Percentiles rank a stretch among this genome's conserved stretches.
These are phyloP conservation scores for Leccinum pellstonianum DNA, from an alignment of 768 basidiomycete species.

Conservation along the genomic window DNA sequence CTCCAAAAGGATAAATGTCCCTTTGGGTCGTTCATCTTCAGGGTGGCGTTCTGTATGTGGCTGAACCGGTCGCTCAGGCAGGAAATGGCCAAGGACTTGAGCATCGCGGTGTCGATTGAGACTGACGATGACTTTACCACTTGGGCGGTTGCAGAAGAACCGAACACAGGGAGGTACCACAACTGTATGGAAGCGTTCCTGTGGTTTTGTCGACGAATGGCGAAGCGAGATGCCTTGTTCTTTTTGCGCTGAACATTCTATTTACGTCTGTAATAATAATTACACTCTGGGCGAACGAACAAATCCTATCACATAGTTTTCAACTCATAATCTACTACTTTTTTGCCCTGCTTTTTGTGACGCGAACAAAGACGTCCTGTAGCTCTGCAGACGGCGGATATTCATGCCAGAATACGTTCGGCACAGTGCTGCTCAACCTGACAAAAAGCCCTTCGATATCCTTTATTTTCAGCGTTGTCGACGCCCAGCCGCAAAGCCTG, in stretches of 20 bases:
- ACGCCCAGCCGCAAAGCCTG: no score
- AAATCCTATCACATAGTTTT: no score
- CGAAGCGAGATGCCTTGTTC: neutral
- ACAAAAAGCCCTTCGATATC: no score
- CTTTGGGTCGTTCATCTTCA: neutral
- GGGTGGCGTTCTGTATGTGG: neutral
- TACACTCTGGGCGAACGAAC: no score
- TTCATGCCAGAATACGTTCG: no score
- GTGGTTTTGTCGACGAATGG: slow-evolving; percentile 2
- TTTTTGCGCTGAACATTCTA: neutral
- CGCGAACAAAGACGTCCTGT: no score
- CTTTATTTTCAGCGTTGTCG: no score
- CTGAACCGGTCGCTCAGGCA: neutral
- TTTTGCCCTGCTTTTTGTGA: no score
- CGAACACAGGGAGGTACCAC: neutral
- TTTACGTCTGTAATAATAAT: no score
- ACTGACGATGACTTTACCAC: neutral
- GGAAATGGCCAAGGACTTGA: neutral
- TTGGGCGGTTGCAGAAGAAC: neutral
- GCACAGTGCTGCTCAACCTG: no score
- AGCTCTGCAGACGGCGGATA: no score
- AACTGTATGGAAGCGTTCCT: slow-evolving; percentile 11
- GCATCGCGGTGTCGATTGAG: neutral
- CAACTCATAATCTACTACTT: no score
- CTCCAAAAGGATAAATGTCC: neutral